These are phyloP conservation scores for Penicillium bovifimosum DNA, from an alignment of 495 filamentous ascomycete genomes.

Conservation along the genomic window DNA sequence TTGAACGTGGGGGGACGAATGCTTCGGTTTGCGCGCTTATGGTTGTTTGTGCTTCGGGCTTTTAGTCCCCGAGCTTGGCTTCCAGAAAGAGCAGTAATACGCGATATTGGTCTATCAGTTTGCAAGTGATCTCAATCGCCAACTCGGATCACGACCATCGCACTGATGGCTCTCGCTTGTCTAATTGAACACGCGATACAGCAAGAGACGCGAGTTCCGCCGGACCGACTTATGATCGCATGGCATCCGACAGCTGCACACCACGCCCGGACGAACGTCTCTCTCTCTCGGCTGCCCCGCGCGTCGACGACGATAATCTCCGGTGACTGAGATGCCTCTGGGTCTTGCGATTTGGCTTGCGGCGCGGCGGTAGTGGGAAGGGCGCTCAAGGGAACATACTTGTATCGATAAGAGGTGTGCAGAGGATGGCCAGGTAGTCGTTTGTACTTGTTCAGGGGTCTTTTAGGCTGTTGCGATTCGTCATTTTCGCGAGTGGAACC, in stretches of 20 bases:
- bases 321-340: conserved; percentile 14
- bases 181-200: conserved; percentile 62
- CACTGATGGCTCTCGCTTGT: conserved; percentile 62
- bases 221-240: conserved; percentile 59
- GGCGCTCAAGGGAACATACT: conserved; percentile 46
- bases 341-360: not conserved
- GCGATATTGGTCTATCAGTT: not conserved
- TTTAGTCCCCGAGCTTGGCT: not conserved
- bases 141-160: conserved; percentile 60
- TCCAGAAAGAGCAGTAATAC: not conserved
- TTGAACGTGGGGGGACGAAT: not conserved
- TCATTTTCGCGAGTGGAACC: not conserved
- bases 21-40: not conserved
- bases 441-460: conserved; percentile 9
- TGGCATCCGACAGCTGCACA: conserved; percentile 65
- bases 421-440: conserved; percentile 56
- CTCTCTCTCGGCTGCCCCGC: conserved; percentile 50
- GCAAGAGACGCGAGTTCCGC: conserved; percentile 60
- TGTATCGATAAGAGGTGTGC: conserved; percentile 57
- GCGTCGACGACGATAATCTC: conserved; percentile 46
- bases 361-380: conserved; percentile 33
- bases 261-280: conserved; percentile 62
- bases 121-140: conserved; percentile 22
- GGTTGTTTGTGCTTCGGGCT: not conserved
- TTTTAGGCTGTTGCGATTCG: conserved; percentile 31